Evolutionary conservation across 2,329 filamentous ascomycete genomes (phyloP).

Genomic region (Stylonectria norvegica): DNA sequence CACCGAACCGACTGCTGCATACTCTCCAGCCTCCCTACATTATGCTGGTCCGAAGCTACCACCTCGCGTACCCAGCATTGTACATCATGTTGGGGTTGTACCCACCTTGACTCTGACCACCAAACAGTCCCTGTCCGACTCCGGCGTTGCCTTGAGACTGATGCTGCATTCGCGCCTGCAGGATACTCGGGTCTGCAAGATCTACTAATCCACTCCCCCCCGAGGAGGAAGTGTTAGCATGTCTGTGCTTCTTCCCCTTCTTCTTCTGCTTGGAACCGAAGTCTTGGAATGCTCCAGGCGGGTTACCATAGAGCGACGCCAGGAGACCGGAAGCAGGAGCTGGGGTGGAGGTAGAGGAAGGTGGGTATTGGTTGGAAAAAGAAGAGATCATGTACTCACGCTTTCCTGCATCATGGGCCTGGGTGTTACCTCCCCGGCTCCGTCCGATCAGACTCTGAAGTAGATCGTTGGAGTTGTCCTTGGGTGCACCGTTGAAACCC

Average conservation of each 20-base stretch:
- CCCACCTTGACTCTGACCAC: slow-evolving; percentile 89
- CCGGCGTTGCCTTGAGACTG: slow-evolving; percentile 76
- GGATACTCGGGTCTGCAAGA: slow-evolving; percentile 99
- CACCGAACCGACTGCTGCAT: slow-evolving; percentile 11
- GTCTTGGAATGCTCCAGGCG: slow-evolving; percentile 84
- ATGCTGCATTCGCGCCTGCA: slow-evolving; percentile 96
- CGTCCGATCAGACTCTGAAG: slow-evolving; percentile 79
- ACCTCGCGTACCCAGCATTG: slow-evolving; percentile 65
- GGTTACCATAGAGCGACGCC: slow-evolving; percentile 85
- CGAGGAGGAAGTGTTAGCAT: slow-evolving; percentile 99
- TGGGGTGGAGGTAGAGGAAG: slow-evolving; percentile 75
- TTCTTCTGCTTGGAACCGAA: slow-evolving; percentile 97
- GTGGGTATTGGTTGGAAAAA: slow-evolving; percentile 82
- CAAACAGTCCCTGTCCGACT: slow-evolving; percentile 86
- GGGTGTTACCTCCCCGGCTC: slow-evolving; percentile 62
- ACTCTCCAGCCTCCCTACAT: slow-evolving; percentile 9
- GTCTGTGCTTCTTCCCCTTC: slow-evolving; percentile 99
- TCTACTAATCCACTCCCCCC: slow-evolving; percentile 98
- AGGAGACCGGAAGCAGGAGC: slow-evolving; percentile 88
- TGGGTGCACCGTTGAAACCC: slow-evolving; percentile 64
- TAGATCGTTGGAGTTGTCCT: slow-evolving; percentile 64
- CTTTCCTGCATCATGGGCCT: slow-evolving; percentile 84
- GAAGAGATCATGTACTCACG: slow-evolving; percentile 98
- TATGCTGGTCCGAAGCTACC: slow-evolving; percentile 44
- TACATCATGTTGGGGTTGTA: slow-evolving; percentile 86